Evolutionary conservation across 805 yeast genomes (phyloP), one percentile per base, ranked within the genome.

Genomic region (Nakazawaea sp.): DNA sequence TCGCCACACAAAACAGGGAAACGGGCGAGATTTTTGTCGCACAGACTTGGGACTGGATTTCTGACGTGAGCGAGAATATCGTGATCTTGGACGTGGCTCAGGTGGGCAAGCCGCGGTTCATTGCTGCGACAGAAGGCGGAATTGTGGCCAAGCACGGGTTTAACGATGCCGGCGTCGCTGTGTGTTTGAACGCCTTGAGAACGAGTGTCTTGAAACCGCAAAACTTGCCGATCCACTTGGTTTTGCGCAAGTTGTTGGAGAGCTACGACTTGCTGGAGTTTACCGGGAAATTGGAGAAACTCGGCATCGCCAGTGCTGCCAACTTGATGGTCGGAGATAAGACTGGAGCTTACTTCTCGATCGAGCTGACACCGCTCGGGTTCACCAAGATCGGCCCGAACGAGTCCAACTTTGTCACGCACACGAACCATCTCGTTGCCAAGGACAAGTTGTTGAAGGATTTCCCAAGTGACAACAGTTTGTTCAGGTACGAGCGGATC

Each of bases 1-100:
- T 58, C 46, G 41, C 52, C 41, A 51, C 60, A 45, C 27, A 48
- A 45, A 49, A 51, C 38, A 15, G 31, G 27, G 11, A 45, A 26
- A 38, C 53, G 25, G 45, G 55, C 27, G 44, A 45, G 27, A 28
- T 52, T 40, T 32, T 45, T 43, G 48, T 51, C 44, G 47, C 59
- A 41, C 70, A 64, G 45, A 64, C 62, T 42, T 64, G 70, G 70
- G 70, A 64, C 44, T 64, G 70, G 70, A 48, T 52, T 25, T 42
- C 43, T 2, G 50, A 40, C 28, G 53, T 57, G 41, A 37, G 40
- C 25, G 45, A 46, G n/a, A 51, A 50, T 26, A 41, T 58, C 21
- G 43, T 59, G 6, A 44, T 53, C 12, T 48, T 59, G 23, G 47
- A 51, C 25, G 48, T 56, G n/a, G 43, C 38, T 18, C 54, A 45